phyloP scores from a whole-genome alignment of 306 rosid genomes.

The Astragalus glycyphyllos region DNA sequence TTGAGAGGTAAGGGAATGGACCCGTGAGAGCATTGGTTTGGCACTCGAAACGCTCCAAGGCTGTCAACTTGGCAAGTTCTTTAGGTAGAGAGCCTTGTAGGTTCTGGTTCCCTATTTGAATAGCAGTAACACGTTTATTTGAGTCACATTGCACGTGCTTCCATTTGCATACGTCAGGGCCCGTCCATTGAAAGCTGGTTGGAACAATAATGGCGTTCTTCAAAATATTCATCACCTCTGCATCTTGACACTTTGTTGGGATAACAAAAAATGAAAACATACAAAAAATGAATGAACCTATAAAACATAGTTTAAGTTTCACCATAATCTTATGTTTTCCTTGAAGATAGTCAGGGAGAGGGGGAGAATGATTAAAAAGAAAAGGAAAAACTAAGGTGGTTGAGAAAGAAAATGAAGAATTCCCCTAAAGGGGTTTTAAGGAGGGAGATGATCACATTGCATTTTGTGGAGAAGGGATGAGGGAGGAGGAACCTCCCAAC shows the following conservation, averaged over 20 bases:
- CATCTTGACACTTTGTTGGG: conserved; percentile 49
- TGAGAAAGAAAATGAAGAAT: conserved; percentile 7
- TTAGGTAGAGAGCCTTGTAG: conserved; percentile 69
- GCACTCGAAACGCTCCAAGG: conserved; percentile 58
- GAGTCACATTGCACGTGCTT: conserved; percentile 40
- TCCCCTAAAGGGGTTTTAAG: conserved; percentile 32
- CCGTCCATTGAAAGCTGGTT: conserved; percentile 56
- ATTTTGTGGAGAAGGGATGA: neutral
- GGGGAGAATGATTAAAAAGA: neutral
- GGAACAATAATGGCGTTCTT: conserved; percentile 45
- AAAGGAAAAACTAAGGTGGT: neutral
- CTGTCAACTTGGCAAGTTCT: conserved; percentile 50
- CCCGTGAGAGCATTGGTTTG: conserved; percentile 61
- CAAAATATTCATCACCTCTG: conserved; percentile 53
- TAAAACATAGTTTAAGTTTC: conserved; percentile 46
- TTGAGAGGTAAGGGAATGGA: conserved; percentile 60
- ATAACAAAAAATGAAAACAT: neutral
- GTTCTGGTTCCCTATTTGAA: conserved; percentile 61
- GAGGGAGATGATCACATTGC: conserved; percentile 19
- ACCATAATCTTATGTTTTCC: conserved; percentile 40
- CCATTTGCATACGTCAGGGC: conserved; percentile 66
- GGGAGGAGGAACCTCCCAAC: conserved; percentile 14
- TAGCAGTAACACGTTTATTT: conserved; percentile 42
- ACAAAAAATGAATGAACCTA: neutral
- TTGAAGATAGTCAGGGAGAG: neutral